phyloP scores from a whole-genome alignment of 176 grass and related monocot genomes.

The Ensete ventricosum region DNA sequence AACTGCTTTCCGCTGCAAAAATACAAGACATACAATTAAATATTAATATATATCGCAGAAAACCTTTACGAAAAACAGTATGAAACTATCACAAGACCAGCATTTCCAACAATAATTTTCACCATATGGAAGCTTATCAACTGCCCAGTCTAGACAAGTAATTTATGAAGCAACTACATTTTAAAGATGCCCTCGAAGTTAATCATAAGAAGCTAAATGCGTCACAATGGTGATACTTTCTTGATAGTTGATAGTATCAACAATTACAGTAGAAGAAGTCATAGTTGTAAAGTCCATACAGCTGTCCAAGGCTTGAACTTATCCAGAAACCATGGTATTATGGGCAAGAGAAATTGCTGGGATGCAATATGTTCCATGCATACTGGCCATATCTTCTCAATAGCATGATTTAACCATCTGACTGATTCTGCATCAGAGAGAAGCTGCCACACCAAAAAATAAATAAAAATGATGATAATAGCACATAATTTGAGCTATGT shows the following conservation, averaged over 20 bases:
- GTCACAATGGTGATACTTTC: neutral
- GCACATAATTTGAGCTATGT: neutral
- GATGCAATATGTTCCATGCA: constrained; percentile 94
- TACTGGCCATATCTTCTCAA: constrained; percentile 87
- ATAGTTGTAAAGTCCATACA: constrained; percentile 28
- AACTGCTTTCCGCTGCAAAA: constrained; percentile 74
- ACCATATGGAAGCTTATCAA: constrained; percentile 20
- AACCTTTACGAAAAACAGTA: constrained; percentile 11
- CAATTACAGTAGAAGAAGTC: neutral
- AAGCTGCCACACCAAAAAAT: constrained; percentile 47
- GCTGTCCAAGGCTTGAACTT: constrained; percentile 94
- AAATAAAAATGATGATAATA: constrained; percentile 7
- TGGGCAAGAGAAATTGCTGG: constrained; percentile 66
- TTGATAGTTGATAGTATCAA: neutral
- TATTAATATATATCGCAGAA: constrained; percentile 9
- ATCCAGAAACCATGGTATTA: constrained; percentile 96
- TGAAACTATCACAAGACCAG: constrained; percentile 12
- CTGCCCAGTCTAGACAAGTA: neutral
- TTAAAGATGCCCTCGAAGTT: neutral
- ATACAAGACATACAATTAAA: neutral
- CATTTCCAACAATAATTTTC: constrained; percentile 1
- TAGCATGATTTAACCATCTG: constrained; percentile 87
- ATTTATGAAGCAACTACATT: neutral
- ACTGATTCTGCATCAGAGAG: constrained; percentile 88
- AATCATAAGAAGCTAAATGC: neutral